phyloP scores from a whole-genome alignment of 2,329 filamentous ascomycete genomes.

The Lachnellula cervina region DNA sequence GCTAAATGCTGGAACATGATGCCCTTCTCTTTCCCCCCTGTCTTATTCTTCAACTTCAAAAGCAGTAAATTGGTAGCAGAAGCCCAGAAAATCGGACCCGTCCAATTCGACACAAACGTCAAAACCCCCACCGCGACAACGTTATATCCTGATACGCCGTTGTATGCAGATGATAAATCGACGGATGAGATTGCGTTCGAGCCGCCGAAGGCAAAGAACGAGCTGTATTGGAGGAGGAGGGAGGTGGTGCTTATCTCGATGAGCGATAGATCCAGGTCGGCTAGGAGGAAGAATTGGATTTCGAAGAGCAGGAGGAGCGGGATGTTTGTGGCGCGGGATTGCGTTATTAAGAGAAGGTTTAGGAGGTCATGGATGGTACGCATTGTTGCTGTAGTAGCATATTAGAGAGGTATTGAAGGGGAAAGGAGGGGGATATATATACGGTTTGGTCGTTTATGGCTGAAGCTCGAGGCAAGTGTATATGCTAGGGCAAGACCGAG shows the following conservation, averaged over 20 bases:
- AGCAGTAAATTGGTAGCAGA: conserved; percentile 59
- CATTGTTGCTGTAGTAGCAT: conserved; percentile 21
- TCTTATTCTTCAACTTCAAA: conserved; percentile 33
- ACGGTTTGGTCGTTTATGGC: conserved; percentile 20
- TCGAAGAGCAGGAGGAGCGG: conserved; percentile 77
- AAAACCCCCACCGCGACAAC: conserved; percentile 74
- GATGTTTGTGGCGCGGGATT: conserved; percentile 79
- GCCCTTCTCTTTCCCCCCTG: conserved; percentile 9
- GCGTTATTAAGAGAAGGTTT: conserved; percentile 76
- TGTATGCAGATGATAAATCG: conserved; percentile 91
- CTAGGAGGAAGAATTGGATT: conserved; percentile 51
- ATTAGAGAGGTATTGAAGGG: not conserved
- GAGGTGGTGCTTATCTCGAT: conserved; percentile 63
- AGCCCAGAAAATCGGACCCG: conserved; percentile 83
- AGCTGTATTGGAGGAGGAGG: conserved; percentile 72
- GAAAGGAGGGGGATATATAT: not conserved
- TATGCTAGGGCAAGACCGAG: conserved; percentile 35
- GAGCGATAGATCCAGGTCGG: conserved; percentile 43
- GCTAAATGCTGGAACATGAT: conserved; percentile 47
- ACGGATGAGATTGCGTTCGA: conserved; percentile 95
- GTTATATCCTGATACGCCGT: conserved; percentile 79
- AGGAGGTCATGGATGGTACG: conserved; percentile 63
- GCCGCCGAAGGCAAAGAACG: conserved; percentile 87
- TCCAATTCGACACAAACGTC: conserved; percentile 88
- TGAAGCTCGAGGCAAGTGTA: conserved; percentile 41